Percentiles rank a stretch among this genome's conserved stretches.
These are phyloP conservation scores for Colletotrichum higginsianum DNA, from an alignment of 2,329 filamentous ascomycete genomes.

Conservation along the genomic window DNA sequence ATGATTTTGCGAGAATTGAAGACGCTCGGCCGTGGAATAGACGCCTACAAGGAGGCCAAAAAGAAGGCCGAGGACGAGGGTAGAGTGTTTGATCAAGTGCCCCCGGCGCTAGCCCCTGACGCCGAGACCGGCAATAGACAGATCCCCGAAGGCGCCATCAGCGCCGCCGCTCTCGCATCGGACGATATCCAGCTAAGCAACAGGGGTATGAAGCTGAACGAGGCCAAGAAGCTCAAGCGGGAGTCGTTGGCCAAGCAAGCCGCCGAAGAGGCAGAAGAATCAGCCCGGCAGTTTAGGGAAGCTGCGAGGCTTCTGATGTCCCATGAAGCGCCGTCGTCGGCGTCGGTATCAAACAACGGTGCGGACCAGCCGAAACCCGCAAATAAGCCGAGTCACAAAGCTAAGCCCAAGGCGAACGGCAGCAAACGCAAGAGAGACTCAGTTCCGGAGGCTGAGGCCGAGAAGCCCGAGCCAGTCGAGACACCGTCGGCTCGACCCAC, in stretches of 20 bases:
- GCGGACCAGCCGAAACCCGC: constrained; percentile 51
- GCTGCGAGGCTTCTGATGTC: constrained; percentile 63
- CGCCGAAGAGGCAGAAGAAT: constrained; percentile 74
- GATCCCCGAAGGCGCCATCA: constrained; percentile 73
- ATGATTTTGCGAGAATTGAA: constrained; percentile 88
- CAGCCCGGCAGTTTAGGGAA: constrained; percentile 67
- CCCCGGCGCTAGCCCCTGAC: constrained; percentile 61
- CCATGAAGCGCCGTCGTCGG: constrained; percentile 45
- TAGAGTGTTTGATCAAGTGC: constrained; percentile 67
- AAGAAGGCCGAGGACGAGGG: constrained; percentile 77
- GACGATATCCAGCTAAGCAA: constrained; percentile 78
- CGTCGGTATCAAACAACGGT: constrained; percentile 44
- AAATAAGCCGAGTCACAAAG: constrained; percentile 47
- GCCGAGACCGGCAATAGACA: constrained; percentile 66
- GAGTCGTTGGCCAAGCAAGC: constrained; percentile 75
- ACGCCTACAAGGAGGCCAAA: constrained; percentile 74
- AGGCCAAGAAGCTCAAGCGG: constrained; percentile 81
- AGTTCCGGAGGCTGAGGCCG: constrained; percentile 50
- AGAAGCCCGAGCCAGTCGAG: constrained; percentile 49
- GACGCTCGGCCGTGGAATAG: constrained; percentile 76
- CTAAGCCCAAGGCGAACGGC: constrained; percentile 47
- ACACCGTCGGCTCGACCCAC: constrained; percentile 53
- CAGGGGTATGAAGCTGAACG: constrained; percentile 83
- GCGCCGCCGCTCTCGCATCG: constrained; percentile 67
- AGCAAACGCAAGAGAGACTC: constrained; percentile 66